Evolutionary conservation across 345 rosid species (phyloP).

Genomic region (Triadica sebifera): DNA sequence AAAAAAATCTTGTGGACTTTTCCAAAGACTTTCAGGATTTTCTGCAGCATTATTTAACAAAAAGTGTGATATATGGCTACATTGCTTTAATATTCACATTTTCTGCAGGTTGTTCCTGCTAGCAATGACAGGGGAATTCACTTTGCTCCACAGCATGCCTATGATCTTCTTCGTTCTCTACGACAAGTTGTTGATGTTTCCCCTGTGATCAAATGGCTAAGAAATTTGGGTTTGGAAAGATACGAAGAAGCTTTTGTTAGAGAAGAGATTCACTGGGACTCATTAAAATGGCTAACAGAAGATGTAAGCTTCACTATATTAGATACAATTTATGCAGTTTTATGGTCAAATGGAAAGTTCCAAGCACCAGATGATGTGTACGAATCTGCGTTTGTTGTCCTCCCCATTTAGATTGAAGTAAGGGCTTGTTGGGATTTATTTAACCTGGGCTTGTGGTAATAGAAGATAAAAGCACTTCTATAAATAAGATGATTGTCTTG

Average conservation of each 20-base stretch:
- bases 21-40: not conserved
- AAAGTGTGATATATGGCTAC: not conserved
- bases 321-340: not conserved
- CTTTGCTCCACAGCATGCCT: conserved; percentile 27
- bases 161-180: conserved; percentile 37
- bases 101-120: conserved; percentile 37
- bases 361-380: not conserved
- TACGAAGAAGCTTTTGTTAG: conserved; percentile 63
- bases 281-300: conserved; percentile 71
- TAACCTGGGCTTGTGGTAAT: not conserved
- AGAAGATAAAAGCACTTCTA: not conserved
- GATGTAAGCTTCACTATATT: conserved; percentile 49
- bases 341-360: not conserved
- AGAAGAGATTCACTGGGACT: conserved; percentile 94
- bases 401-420: not conserved
- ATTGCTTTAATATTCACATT: conserved; percentile 9
- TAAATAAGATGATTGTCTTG: not conserved
- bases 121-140: conserved; percentile 24
- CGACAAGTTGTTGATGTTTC: conserved; percentile 45
- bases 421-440: not conserved
- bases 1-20: not conserved
- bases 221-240: conserved; percentile 57
- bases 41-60: not conserved
- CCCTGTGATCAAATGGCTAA: conserved; percentile 67
- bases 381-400: not conserved